phyloP scores from a whole-genome alignment of 345 rosid genomes.

The Hirschfeldia incana region DNA sequence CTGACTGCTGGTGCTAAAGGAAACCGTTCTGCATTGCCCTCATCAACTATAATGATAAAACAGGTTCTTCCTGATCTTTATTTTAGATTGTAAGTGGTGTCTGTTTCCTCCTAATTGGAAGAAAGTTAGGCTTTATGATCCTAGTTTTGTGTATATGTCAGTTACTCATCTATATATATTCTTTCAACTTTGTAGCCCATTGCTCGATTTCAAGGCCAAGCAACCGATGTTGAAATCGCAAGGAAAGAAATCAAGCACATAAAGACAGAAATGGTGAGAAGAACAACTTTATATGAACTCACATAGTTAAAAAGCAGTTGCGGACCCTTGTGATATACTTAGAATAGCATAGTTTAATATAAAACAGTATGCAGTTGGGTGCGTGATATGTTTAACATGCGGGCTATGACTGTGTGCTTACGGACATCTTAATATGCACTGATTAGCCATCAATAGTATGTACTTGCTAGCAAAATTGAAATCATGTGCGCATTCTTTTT shows the following conservation, averaged over 20 bases:
- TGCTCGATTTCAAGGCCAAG: conserved; percentile 94
- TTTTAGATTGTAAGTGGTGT: not conserved
- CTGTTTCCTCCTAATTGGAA: not conserved
- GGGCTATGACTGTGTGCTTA: not conserved
- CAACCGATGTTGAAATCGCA: conserved; percentile 77
- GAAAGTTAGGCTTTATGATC: conserved; percentile 1
- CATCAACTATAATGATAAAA: conserved; percentile 47
- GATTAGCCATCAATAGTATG: not conserved
- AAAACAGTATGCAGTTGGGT: not conserved
- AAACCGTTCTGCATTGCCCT: conserved; percentile 46
- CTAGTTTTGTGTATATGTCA: not conserved
- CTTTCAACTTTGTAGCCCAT: conserved; percentile 65
- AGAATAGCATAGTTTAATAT: not conserved
- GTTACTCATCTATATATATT: conserved; percentile 11
- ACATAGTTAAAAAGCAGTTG: conserved; percentile 13
- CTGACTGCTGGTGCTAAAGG: conserved; percentile 48
- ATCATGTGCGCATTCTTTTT: conserved; percentile 1
- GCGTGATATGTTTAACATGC: not conserved
- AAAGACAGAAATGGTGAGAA: conserved; percentile 74
- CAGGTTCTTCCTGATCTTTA: conserved; percentile 35
- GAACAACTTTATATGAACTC: conserved; percentile 9
- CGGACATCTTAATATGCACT: not conserved
- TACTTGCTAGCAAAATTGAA: conserved; percentile 4
- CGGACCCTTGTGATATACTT: not conserved
- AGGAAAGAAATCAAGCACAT: conserved; percentile 73